phyloP scores from a whole-genome alignment of 2,329 filamentous ascomycete species.

The Exophiala alcalophila region DNA sequence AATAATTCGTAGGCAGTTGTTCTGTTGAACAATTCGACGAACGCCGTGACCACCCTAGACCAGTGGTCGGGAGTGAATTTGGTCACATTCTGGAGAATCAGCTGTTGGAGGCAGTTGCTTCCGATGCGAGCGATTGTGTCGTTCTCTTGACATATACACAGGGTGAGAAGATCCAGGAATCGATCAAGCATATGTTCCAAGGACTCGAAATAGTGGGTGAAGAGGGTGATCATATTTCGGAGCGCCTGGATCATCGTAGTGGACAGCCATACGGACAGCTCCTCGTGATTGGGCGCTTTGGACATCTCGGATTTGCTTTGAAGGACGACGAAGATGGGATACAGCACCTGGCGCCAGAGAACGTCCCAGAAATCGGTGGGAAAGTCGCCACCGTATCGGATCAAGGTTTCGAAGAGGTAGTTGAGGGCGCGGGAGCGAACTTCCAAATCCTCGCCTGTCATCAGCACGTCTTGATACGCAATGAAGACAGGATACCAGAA shows the following conservation, averaged over 20 bases:
- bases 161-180: slow-evolving; percentile 88
- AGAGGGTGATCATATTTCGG: slow-evolving; percentile 96
- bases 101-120: slow-evolving; percentile 94
- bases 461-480: slow-evolving; percentile 96
- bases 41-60: slow-evolving; percentile 90
- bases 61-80: slow-evolving; percentile 88
- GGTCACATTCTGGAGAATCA: slow-evolving; percentile 92
- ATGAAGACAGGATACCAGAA: slow-evolving; percentile 99
- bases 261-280: slow-evolving; percentile 96
- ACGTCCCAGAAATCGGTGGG: slow-evolving; percentile 97
- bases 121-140: slow-evolving; percentile 97
- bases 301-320: slow-evolving; percentile 95
- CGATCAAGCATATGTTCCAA: slow-evolving; percentile 97
- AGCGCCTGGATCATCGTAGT: slow-evolving; percentile 99
- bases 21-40: slow-evolving; percentile 90
- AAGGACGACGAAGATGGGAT: slow-evolving; percentile 97
- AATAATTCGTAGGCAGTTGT: slow-evolving; percentile 96
- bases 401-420: slow-evolving; percentile 93
- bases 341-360: slow-evolving; percentile 92
- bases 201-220: slow-evolving; percentile 96
- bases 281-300: slow-evolving; percentile 92
- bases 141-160: slow-evolving; percentile 99
- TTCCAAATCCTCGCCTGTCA: slow-evolving; percentile 98
- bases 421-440: slow-evolving; percentile 84
- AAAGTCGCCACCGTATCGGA: slow-evolving; percentile 86